phyloP scores from a whole-genome alignment of 2,329 filamentous ascomycete species.

The Exophiala calicioides region DNA sequence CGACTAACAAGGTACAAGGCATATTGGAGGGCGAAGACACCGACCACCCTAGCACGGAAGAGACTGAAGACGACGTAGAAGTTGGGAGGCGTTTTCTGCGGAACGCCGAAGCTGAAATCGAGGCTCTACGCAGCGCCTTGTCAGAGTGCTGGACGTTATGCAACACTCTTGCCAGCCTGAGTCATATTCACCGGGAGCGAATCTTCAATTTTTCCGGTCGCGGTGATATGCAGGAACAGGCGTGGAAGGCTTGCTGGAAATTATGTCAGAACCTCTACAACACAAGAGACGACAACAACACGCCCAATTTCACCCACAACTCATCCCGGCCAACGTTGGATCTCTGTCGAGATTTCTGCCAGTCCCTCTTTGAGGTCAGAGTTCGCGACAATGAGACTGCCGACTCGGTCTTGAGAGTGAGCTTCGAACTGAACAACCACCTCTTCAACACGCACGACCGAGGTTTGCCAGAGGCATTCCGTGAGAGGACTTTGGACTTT shows the following conservation, averaged over 20 bases:
- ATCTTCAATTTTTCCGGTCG: slow-evolving; percentile 75
- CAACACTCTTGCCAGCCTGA: slow-evolving; percentile 83
- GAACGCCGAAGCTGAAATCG: slow-evolving; percentile 59
- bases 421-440: slow-evolving; percentile 94
- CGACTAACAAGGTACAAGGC: slow-evolving; percentile 20
- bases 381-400: slow-evolving; percentile 73
- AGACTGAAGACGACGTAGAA: slow-evolving; percentile 24
- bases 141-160: slow-evolving; percentile 92
- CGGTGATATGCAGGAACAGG: slow-evolving; percentile 78
- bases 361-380: slow-evolving; percentile 83
- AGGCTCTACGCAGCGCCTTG: slow-evolving; percentile 72
- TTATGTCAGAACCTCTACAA: slow-evolving; percentile 88
- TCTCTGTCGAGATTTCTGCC: slow-evolving; percentile 87
- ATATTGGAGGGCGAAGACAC: slow-evolving; percentile 38
- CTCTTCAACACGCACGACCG: slow-evolving; percentile 90
- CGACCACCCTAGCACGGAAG: slow-evolving; percentile 32
- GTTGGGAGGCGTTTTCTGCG: slow-evolving; percentile 35
- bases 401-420: slow-evolving; percentile 86
- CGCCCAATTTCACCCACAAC: slow-evolving; percentile 51
- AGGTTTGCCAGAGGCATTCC: slow-evolving; percentile 79
- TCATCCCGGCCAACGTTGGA: slow-evolving; percentile 72
- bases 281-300: slow-evolving; percentile 69
- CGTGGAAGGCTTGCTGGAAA: slow-evolving; percentile 93
- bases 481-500: slow-evolving; percentile 87
- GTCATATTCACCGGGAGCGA: slow-evolving; percentile 77